Evolutionary conservation across 2,329 filamentous ascomycete genomes (phyloP).

Genomic region (Nemania sp.): DNA sequence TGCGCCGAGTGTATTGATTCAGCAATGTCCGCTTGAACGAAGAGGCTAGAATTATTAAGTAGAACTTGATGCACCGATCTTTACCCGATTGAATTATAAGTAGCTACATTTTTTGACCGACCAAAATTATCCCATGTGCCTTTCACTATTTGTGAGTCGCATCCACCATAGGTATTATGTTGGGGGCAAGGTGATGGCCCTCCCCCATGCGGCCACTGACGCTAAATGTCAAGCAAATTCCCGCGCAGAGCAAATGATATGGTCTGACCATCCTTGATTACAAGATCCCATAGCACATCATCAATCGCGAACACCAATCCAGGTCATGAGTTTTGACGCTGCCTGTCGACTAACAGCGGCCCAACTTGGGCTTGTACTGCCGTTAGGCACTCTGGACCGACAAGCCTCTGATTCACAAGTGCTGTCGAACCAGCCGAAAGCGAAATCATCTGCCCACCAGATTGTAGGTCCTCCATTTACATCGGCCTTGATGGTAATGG

Average conservation of each 20-base stretch:
- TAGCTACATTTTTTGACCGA: slow-evolving; percentile 24
- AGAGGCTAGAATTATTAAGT: not conserved
- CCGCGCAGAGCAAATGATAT: slow-evolving; percentile 24
- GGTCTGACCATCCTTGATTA: not conserved
- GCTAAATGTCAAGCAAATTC: slow-evolving; percentile 29
- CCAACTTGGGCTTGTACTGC: slow-evolving; percentile 13
- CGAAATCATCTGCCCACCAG: slow-evolving; percentile 53
- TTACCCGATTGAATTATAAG: slow-evolving; percentile 19
- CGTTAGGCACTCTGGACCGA: slow-evolving; percentile 12
- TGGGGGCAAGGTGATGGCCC: slow-evolving; percentile 26
- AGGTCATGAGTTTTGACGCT: slow-evolving; percentile 12
- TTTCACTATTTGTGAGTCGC: slow-evolving; percentile 21
- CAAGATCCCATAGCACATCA: not conserved
- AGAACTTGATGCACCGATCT: slow-evolving; percentile 16
- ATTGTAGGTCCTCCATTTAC: slow-evolving; percentile 41
- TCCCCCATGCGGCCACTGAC: slow-evolving; percentile 14
- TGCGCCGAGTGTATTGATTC: not conserved
- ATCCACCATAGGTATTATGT: slow-evolving; percentile 23
- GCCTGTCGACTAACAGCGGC: slow-evolving; percentile 11
- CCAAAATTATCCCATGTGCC: slow-evolving; percentile 26
- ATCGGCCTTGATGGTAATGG: slow-evolving; percentile 46
- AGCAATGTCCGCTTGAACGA: not conserved
- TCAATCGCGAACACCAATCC: slow-evolving; percentile 6
- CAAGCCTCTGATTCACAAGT: slow-evolving; percentile 36
- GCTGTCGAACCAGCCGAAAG: slow-evolving; percentile 49